Evolutionary conservation across 192 early-diverging fungal species (phyloP), one percentile per base, ranked within the genome.

Genomic region (Chytriomyces sp.): DNA sequence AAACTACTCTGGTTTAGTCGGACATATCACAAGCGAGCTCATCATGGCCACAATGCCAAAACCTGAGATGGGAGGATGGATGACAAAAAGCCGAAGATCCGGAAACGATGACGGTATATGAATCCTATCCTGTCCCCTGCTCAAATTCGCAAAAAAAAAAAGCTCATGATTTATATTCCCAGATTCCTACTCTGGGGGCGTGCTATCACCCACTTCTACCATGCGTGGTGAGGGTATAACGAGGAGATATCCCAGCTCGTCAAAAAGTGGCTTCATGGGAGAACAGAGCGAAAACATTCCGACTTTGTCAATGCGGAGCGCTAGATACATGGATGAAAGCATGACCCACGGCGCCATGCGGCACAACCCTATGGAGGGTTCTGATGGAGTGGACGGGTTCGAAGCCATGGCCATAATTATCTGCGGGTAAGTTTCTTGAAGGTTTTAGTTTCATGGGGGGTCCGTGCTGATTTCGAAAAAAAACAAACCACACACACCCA

Each of bases 1-100:
- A n/a, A 64, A 7, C 8, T 72, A 60, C 46, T 6, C 13, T 18
- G 77, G 62, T 5, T 46, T 79, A 13, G 46, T 70, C 20, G 78
- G 78, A 16, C 2, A 69, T 9, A 47, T 79, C 13, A 50, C 59
- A 11, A 62, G 24, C 20, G 78, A 79, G 28, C 8, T 79, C 1
- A 64, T 79, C 8, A 11, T 61, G 16, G 78, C 78, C 1, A 79
- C 78, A 2, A 79, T 79, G 78, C 78, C 78, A 8, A 66, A 68
- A 45, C 76, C 78, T 20, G 28, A 67, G 76, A 70, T 67, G 20
- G 61, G 13, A 5, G n/a, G 48, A 45, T n/a, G 28, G 20, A 13
- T 16, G 23, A 48, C 45, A 35, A 35, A 35, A 35, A 35, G 35
- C 35, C 18, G 28, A 28, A 28, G 44, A 16, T 28, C 18, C 5